Evolutionary conservation across 169 alveolate genomes (phyloP).

Genomic region (Plasmodium falciparum): DNA sequence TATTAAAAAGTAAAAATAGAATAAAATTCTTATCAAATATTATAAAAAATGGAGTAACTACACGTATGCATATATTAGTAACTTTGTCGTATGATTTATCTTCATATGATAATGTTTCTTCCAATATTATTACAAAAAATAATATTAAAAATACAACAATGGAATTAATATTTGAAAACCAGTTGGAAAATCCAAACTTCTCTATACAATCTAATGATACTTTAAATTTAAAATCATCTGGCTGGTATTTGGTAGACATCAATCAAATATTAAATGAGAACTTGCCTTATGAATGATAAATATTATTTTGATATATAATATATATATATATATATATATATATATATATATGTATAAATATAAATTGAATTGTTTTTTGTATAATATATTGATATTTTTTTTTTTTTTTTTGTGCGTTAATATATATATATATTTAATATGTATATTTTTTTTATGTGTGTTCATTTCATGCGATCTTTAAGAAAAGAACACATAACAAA

Average conservation of each 20-base stretch:
- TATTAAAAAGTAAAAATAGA: slow-evolving; percentile 33
- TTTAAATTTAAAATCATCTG: slow-evolving; percentile 58
- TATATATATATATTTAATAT: background rate
- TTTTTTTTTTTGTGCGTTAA: background rate
- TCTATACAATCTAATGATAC: slow-evolving; percentile 65
- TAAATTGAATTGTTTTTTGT: too few species aligned
- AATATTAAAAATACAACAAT: slow-evolving; percentile 49
- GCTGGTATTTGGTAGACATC: slow-evolving; percentile 74
- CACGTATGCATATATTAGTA: slow-evolving; percentile 71
- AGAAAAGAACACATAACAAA: too few species aligned
- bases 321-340: background rate
- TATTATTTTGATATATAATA: background rate
- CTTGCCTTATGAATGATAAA: slow-evolving; percentile 53
- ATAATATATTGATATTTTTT: background rate
- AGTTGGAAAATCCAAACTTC: slow-evolving; percentile 60
- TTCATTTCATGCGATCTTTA: too few species aligned
- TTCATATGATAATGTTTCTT: slow-evolving; percentile 30
- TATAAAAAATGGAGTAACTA: slow-evolving; percentile 72
- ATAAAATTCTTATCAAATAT: slow-evolving; percentile 71
- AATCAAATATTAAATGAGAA: slow-evolving; percentile 74
- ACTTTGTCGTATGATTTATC: slow-evolving; percentile 34
- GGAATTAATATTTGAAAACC: slow-evolving; percentile 71
- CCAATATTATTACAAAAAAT: slow-evolving; percentile 45
- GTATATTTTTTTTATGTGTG: too few species aligned
- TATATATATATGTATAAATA: background rate